Base-by-base conservation (phyloP, 1,284 basidiomycete genomes). In the Ustilago crameri region DNA sequence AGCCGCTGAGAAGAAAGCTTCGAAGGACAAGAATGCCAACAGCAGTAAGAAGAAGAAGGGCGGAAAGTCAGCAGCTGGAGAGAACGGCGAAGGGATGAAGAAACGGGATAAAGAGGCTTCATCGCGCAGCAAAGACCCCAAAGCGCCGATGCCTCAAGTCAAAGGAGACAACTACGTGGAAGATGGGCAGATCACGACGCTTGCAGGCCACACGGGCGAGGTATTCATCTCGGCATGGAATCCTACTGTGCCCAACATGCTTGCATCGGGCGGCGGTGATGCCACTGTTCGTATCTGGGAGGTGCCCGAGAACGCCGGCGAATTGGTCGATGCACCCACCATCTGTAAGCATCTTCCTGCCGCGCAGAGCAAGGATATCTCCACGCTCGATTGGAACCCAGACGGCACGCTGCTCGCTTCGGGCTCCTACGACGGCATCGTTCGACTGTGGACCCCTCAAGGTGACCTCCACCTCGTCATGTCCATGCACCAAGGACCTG, bases 401-500 rank as follows among this genome's bases (percentile, higher is more conserved):
- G 82, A 82, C 35, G 82, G 82, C 10, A 83, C 81, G 17, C 73
- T 83, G 14, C 74, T 83, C 3, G 82, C 82, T 0, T 78, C 76
- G 5, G 80, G 82, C 35, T 82, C 80, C 5, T 77, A 83, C 68
- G 82, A 83, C 37, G 82, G 82, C 27, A 83, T 83, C 45, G 61
- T 83, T 20, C 75, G 82, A 10, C 63, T 83, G 20, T 83, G 82
- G 82, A 83, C 82, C 8, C 81, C 82, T 7, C 81, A 83, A 38
- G 82, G 82, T 23, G 82, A 83, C 41, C 59, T 83, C 32, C 79
- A 81, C 52, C 73, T 82, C 24, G 82, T 83, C 63, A 80, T 83
- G 80, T 82, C 81, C 3, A 82, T 82, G 82, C 82, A 83, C 46
- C 81, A 82, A 44, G 82, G 82, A 2, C 73, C 82, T n/a, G 80